Evolutionary conservation across 139 green algal species (phyloP), one percentile per base, ranked within the genome.

Genomic region (Chlorella sorokiniana): DNA sequence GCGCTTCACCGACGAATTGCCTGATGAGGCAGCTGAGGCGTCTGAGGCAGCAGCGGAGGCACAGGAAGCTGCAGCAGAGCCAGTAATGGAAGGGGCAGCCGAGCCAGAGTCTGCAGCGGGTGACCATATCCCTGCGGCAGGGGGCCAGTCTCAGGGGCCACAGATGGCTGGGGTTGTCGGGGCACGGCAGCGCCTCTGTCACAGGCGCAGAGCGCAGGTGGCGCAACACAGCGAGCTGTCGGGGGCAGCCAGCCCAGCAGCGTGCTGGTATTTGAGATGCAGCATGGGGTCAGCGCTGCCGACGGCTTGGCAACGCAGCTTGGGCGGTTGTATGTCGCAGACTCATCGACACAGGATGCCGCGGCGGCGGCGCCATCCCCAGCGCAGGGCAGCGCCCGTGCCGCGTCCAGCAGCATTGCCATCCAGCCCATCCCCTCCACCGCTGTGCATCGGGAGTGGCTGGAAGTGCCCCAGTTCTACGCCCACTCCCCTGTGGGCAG

Each of bases 201-300:
- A 59, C 48, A 25, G 48, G 14, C 48, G 14, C 48, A 56, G 48
- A 11, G 16, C 14, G 11, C 14, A 25, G 11, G 48, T 25, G 16
- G 48, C 48, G 48, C 11, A 16, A 25, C 14, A 56, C 11, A 33
- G 22, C 61, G 40, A 31, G 22, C 37, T 40, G 69, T 44, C 69
- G 27, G 1, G n/a, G n/a, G n/a, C n/a, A n/a, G n/a, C n/a, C n/a
- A n/a, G n/a, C n/a, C 69, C 16, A 41, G 44, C 70, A 77, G 70
- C 61, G 51, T 78, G 27, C n/a, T 83, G 1, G 67, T 83, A 11
- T 77, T 83, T 69, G 78, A 83, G 22, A 51, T 83, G 29, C 67
- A 83, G 20, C 51, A 83, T 1, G 51, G 67, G 1, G 54, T 3
- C 27, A 61, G 67, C 44, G 48, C 67, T 29, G 76, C 62, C 0